Base-by-base conservation (phyloP, 352 stramenopile genomes). In the Phytopythium helicoides region DNA sequence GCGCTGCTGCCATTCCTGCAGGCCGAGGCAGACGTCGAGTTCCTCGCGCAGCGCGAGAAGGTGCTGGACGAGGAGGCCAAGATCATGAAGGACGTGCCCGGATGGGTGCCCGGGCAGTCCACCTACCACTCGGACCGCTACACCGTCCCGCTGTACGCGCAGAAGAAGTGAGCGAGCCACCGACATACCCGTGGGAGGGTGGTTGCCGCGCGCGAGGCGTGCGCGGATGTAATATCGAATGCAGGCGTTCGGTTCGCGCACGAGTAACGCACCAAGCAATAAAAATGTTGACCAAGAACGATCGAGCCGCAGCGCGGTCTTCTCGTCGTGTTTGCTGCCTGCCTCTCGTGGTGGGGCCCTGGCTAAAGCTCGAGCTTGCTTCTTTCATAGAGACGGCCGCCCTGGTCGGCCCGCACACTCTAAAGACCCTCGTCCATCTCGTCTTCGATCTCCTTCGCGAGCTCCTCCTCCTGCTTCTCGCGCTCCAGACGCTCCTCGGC, bases 391-490 rank as follows among this genome's bases (percentile, higher is more conserved):
- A 31, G 33, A 36, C 18, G 25, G n/a, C 25, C 36, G 36, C 36
- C 36, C 12, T 14, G 25, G 15, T 22, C 3, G n/a, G 26, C 23
- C 5, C 45, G n/a, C 25, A 12, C 4, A 25, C 22, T 44, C 67
- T 76, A 92, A 35, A 90, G 65, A 7, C 81, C 94, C 54, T 98
- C 92, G 53, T 98, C 94, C 71, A 98, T 92, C 66, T 99, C 95
- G 64, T 98, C 95, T 65, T 99, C 95, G 52, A 98, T 93, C 76
- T 99, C 96, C 68, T 98, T 96, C 40, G 94, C 94, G 23, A 98
- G 86, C 66, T 98, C 94, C 66, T 97, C 89, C 39, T 96, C 76
- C 57, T 97, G 89, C 65, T 94, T 97, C 52, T 98, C 89, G 31
- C 93, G 86, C 66, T 97, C 92, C 4, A 95, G 80, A 21, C 89